Evolutionary conservation across 2,329 filamentous ascomycete species (phyloP).

Genomic region (Pestalotiopsis sp.): DNA sequence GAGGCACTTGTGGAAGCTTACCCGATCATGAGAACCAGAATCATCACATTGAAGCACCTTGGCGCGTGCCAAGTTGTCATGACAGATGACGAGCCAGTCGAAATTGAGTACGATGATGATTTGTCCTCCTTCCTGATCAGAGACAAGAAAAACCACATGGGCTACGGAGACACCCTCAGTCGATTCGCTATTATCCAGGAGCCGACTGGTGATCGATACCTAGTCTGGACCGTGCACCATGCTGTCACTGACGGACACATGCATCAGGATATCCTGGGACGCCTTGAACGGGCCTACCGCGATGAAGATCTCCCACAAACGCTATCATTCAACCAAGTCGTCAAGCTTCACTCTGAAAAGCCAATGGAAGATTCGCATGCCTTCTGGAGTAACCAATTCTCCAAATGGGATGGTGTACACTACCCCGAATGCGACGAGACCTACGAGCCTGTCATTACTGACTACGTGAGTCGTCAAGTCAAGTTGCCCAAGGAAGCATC

Average conservation of each 20-base stretch:
- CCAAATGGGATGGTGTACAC: conserved; percentile 1
- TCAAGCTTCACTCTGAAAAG: neutral
- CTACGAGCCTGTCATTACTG: conserved; percentile 5
- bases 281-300: conserved; percentile 8
- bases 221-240: conserved; percentile 13
- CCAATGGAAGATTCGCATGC: neutral
- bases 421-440: conserved; percentile 1
- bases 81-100: conserved; percentile 6
- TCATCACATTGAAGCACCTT: conserved; percentile 9
- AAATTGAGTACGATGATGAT: conserved; percentile 7
- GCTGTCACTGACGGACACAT: conserved; percentile 10
- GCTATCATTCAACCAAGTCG: neutral
- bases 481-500: conserved; percentile 8
- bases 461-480: conserved; percentile 1
- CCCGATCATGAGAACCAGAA: conserved; percentile 12
- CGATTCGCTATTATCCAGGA: conserved; percentile 3
- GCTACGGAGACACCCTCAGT: neutral
- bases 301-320: conserved; percentile 4
- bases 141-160: conserved; percentile 12
- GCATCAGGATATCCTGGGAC: conserved; percentile 6
- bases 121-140: conserved; percentile 3
- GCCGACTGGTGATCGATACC: conserved; percentile 1
- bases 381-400: neutral
- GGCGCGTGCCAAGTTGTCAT: conserved; percentile 11
- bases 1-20: conserved; percentile 2